These are phyloP conservation scores for Trichoderma parareesei DNA, from an alignment of 495 filamentous ascomycete species.

Conservation along the genomic window DNA sequence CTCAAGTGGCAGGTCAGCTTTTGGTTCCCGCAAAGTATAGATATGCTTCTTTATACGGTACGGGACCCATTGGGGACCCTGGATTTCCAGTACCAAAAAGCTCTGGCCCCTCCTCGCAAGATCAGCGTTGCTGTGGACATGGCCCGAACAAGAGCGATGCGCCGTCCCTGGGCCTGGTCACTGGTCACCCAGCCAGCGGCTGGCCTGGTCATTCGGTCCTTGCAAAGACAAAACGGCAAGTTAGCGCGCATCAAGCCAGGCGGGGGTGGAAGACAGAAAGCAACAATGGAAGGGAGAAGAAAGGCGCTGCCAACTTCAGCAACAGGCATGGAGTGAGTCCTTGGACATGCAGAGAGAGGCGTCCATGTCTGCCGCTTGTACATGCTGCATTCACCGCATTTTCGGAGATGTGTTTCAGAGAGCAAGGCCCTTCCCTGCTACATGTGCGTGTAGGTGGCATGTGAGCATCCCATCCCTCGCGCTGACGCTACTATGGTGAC, in stretches of 20 bases:
- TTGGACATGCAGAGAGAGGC: neutral
- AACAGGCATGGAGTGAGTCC: neutral
- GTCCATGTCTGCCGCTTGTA: neutral
- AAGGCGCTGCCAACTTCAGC: neutral
- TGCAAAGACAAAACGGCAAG: neutral
- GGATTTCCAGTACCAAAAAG: neutral
- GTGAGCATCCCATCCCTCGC: slow-evolving; percentile 7
- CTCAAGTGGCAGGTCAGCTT: neutral
- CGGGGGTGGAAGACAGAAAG: neutral
- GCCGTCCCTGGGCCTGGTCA: slow-evolving; percentile 4
- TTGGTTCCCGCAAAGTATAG: neutral
- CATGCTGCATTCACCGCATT: slow-evolving; percentile 6
- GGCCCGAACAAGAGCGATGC: slow-evolving; percentile 5
- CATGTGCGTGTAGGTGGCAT: neutral
- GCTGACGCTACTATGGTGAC: slow-evolving; percentile 1
- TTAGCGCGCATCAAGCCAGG: slow-evolving; percentile 2
- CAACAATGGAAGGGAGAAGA: neutral
- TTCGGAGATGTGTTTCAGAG: slow-evolving; percentile 5
- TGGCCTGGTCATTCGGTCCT: slow-evolving; percentile 2
- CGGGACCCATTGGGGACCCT: slow-evolving; percentile 1
- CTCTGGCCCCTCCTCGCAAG: slow-evolving; percentile 7
- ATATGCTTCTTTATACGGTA: too few species aligned
- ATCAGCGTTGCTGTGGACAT: slow-evolving; percentile 7
- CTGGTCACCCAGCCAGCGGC: neutral
- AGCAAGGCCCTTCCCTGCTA: slow-evolving; percentile 7